Percentiles rank a stretch among this genome's conserved stretches.
These are phyloP conservation scores for Xylariaceae sp. DNA, from an alignment of 2,329 filamentous ascomycete species.

Conservation along the genomic window DNA sequence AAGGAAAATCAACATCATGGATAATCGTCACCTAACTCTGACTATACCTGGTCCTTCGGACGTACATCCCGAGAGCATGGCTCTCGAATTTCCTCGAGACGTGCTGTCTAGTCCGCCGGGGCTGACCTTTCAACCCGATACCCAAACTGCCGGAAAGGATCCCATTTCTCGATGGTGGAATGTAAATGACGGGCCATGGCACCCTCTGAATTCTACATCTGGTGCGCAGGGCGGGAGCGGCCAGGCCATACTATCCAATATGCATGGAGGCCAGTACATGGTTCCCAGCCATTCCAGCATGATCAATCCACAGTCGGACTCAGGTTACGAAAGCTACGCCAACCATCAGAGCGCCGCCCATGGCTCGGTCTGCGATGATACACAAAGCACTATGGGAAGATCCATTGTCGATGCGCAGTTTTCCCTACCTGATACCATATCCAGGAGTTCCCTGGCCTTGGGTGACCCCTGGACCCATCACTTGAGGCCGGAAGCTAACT, in stretches of 20 bases:
- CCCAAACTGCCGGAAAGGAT: slow-evolving; percentile 18
- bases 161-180: slow-evolving; percentile 37
- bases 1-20: slow-evolving; percentile 10
- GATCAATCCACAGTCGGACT: slow-evolving; percentile 40
- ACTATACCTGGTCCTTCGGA: slow-evolving; percentile 22
- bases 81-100: slow-evolving; percentile 16
- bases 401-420: slow-evolving; percentile 32
- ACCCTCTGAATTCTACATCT: slow-evolving; percentile 34
- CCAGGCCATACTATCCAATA: slow-evolving; percentile 26
- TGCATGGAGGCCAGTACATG: slow-evolving; percentile 20
- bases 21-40: slow-evolving; percentile 22
- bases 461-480: neutral
- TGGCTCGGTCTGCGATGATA: slow-evolving; percentile 43
- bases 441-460: slow-evolving; percentile 12
- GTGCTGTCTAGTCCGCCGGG: slow-evolving; percentile 2
- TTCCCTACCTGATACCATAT: slow-evolving; percentile 17
- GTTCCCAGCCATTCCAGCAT: slow-evolving; percentile 17
- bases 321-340: slow-evolving; percentile 44
- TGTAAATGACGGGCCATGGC: slow-evolving; percentile 43
- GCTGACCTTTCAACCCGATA: slow-evolving; percentile 6
- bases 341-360: slow-evolving; percentile 42
- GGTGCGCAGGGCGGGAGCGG: slow-evolving; percentile 32
- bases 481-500: slow-evolving; percentile 18
- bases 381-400: slow-evolving; percentile 37
- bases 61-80: slow-evolving; percentile 21